A percentile compares a stretch with the other conserved stretches of the same genome.
Evolutionary conservation across 805 yeast genomes (phyloP).

Genomic region (Zygoascus flipseniorum): DNA sequence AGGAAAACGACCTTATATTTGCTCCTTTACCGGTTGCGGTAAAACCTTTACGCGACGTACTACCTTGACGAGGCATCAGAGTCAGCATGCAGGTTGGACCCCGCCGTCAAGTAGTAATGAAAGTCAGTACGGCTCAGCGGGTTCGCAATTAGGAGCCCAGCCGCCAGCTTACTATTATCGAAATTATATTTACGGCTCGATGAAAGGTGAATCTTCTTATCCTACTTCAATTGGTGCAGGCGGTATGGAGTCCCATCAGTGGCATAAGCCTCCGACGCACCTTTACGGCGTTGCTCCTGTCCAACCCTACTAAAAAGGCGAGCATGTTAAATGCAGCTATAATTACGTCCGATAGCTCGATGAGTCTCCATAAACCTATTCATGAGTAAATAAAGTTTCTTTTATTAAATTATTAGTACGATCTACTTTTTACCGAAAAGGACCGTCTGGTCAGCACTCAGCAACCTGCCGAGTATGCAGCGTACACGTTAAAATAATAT

Average conservation of each 20-base stretch:
- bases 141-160: not conserved
- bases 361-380: no score
- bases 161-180: not conserved
- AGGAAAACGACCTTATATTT: constrained; percentile 77
- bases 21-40: constrained; percentile 54
- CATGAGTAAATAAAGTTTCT: no score
- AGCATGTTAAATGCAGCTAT: not conserved
- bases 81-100: constrained; percentile 36
- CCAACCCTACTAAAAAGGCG: not conserved
- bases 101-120: not conserved
- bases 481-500: not conserved
- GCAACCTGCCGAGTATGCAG: not conserved
- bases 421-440: no score
- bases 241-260: not conserved
- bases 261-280: not conserved
- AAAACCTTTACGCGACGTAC: constrained; percentile 81
- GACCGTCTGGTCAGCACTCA: not conserved
- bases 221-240: not conserved
- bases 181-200: not conserved
- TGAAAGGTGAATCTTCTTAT: not conserved
- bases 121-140: not conserved
- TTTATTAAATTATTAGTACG: no score
- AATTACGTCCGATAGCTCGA: no score
- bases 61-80: constrained; percentile 67
- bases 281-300: not conserved